Evolutionary conservation across 2,329 filamentous ascomycete genomes (phyloP).

Genomic region (Fusarium newnesense): DNA sequence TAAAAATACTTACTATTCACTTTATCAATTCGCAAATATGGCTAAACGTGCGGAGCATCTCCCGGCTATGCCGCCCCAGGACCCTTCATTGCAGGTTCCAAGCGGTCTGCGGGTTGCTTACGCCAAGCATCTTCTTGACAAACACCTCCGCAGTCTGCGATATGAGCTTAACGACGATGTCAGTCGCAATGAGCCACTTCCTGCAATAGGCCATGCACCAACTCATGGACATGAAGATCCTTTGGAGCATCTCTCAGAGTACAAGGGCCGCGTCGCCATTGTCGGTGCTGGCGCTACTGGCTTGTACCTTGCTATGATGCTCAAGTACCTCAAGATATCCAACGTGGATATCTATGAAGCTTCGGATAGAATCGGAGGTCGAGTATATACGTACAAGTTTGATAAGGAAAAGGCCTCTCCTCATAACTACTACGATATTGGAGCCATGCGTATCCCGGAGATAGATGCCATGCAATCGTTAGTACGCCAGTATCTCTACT

Average conservation of each 20-base stretch:
- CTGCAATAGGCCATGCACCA: neutral
- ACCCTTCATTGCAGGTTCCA: neutral
- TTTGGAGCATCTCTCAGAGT: neutral
- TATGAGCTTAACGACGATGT: neutral
- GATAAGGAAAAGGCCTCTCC: neutral
- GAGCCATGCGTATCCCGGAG: conserved; percentile 28
- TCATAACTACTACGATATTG: conserved; percentile 32
- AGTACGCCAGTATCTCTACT: rapidly evolving
- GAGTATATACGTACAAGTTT: conserved; percentile 11
- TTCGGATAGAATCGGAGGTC: conserved; percentile 11
- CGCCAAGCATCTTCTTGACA: neutral
- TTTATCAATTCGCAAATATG: neutral
- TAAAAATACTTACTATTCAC: rapidly evolving
- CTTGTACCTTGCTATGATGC: conserved; percentile 30
- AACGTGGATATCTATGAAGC: conserved; percentile 31
- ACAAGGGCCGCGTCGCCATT: conserved; percentile 21
- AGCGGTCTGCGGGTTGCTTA: neutral
- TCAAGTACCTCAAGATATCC: conserved; percentile 15
- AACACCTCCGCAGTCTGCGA: neutral
- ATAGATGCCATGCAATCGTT: conserved; percentile 26
- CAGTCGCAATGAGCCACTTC: neutral
- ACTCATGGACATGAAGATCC: neutral
- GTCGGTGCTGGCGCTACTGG: conserved; percentile 22
- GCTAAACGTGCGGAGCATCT: conserved; percentile 6
- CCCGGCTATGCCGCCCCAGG: neutral